Evolutionary conservation across 2,329 filamentous ascomycete genomes (phyloP).

Genomic region (Achaetomium macrosporum): DNA sequence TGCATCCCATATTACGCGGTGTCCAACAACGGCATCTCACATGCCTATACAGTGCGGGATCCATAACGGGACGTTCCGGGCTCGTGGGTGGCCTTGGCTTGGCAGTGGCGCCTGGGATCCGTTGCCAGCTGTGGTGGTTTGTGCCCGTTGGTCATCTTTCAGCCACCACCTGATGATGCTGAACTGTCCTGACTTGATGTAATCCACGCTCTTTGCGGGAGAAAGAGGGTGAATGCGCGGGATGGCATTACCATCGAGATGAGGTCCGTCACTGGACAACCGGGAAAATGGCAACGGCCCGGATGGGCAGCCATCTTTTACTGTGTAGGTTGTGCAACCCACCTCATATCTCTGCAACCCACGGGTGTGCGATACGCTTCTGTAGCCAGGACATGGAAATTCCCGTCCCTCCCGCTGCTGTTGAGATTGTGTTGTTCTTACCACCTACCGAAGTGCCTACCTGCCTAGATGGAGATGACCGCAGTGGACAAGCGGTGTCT

Average conservation of each 20-base stretch:
- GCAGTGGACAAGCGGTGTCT: too few species aligned
- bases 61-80: neutral
- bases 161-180: neutral
- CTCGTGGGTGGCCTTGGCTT: too few species aligned
- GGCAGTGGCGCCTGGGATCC: too few species aligned
- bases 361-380: conserved; percentile 5
- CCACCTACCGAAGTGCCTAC: neutral
- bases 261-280: neutral
- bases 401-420: conserved; percentile 13
- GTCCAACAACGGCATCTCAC: neutral
- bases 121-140: too few species aligned
- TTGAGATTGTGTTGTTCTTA: neutral
- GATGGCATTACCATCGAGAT: neutral
- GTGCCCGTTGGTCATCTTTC: neutral
- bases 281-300: neutral
- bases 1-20: neutral
- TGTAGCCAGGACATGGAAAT: conserved; percentile 8
- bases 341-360: neutral
- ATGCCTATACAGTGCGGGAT: neutral
- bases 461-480: too few species aligned
- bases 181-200: too few species aligned
- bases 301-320: conserved; percentile 5
- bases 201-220: neutral
- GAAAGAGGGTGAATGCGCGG: neutral
- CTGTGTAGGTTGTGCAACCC: too few species aligned